Evolutionary conservation across 169 alveolate species (phyloP).

Genomic region (Condylostoma magnum): DNA sequence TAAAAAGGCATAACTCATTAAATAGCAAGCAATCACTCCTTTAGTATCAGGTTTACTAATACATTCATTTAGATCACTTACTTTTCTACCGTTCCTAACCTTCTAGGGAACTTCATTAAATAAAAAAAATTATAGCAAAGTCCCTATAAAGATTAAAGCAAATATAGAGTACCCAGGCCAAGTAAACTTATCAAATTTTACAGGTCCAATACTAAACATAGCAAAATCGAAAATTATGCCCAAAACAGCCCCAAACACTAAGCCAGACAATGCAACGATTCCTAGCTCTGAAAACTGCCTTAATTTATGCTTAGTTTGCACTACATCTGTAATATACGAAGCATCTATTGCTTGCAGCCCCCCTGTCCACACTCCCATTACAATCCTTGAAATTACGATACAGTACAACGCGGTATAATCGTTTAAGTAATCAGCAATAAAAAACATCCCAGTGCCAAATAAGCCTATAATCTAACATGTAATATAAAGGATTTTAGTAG

Average conservation of each 20-base stretch:
- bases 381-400: slow-evolving; percentile 27
- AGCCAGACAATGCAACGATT: slow-evolving; percentile 34
- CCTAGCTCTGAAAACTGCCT: slow-evolving; percentile 34
- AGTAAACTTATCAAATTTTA: not conserved
- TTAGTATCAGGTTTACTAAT: slow-evolving; percentile 9
- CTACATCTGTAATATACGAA: slow-evolving; percentile 40
- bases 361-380: slow-evolving; percentile 49
- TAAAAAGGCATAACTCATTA: slow-evolving; percentile 27
- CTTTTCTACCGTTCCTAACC: too few species aligned
- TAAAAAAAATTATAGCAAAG: not conserved
- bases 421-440: slow-evolving; percentile 22
- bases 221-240: slow-evolving; percentile 27
- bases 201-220: not conserved
- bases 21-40: slow-evolving; percentile 23
- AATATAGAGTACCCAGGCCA: not conserved
- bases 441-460: slow-evolving; percentile 26
- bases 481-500: slow-evolving; percentile 22
- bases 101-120: slow-evolving; percentile 34
- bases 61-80: too few species aligned
- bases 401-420: slow-evolving; percentile 5
- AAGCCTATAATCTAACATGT: slow-evolving; percentile 30
- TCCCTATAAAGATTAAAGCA: not conserved
- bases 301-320: slow-evolving; percentile 18
- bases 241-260: slow-evolving; percentile 37
- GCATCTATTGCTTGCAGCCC: slow-evolving; percentile 43